These are phyloP conservation scores for Dovyalis caffra DNA, from an alignment of 345 rosid species.

Conservation along the genomic window DNA sequence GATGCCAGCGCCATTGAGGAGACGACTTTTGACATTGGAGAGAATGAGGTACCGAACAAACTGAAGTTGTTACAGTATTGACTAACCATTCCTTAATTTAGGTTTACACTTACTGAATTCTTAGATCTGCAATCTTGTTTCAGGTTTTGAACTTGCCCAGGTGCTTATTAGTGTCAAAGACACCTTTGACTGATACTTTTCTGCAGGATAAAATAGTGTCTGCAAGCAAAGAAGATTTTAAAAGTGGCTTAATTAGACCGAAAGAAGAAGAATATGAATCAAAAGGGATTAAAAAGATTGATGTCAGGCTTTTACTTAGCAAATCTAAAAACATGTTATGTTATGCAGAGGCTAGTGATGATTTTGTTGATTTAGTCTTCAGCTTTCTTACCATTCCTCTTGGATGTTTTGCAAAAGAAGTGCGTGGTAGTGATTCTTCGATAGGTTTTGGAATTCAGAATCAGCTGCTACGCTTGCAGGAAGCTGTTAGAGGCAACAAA, in stretches of 20 bases:
- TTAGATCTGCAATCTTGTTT: conserved; percentile 15
- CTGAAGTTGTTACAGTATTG: neutral
- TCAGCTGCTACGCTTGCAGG: conserved; percentile 11
- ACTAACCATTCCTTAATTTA: no score
- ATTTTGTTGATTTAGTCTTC: conserved; percentile 30
- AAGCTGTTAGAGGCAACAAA: neutral
- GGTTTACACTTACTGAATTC: neutral
- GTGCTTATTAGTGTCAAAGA: conserved; percentile 10
- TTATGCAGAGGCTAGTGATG: conserved; percentile 24
- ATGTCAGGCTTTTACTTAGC: conserved; percentile 16
- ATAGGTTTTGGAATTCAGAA: conserved; percentile 11
- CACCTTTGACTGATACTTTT: conserved; percentile 19
- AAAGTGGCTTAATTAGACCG: neutral
- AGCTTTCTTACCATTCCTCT: conserved; percentile 35
- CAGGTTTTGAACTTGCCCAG: conserved; percentile 25
- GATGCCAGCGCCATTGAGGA: conserved; percentile 14
- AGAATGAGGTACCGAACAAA: conserved; percentile 7
- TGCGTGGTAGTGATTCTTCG: neutral
- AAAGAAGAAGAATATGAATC: neutral
- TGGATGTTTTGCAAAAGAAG: conserved; percentile 19
- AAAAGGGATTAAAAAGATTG: conserved; percentile 1
- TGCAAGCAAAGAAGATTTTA: neutral
- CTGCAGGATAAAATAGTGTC: neutral
- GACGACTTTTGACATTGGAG: neutral
- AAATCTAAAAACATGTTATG: conserved; percentile 27